A percentile compares a stretch with the other conserved stretches of the same genome.
These are phyloP conservation scores for Collybiopsis luxurians DNA, from an alignment of 768 basidiomycete species.

Conservation along the genomic window DNA sequence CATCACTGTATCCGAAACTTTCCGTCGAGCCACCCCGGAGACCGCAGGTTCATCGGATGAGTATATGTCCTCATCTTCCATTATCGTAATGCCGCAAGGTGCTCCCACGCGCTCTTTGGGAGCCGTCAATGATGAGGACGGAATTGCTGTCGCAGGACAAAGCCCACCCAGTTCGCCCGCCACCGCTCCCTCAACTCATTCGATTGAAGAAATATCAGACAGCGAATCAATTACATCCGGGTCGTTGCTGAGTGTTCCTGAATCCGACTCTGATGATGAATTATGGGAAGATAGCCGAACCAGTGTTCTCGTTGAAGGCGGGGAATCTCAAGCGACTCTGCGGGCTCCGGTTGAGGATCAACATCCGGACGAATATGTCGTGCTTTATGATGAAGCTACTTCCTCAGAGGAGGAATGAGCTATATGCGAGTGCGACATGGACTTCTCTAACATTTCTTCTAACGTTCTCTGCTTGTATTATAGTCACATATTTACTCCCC, in stretches of 20 bases:
- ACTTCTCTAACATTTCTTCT: background rate
- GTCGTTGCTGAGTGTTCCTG: constrained; percentile 58
- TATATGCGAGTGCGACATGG: no score
- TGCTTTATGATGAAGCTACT: constrained; percentile 62
- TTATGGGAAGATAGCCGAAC: constrained; percentile 59
- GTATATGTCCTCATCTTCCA: constrained; percentile 60
- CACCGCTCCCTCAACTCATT: constrained; percentile 5
- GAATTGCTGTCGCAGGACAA: background rate
- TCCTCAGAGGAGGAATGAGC: constrained; percentile 53
- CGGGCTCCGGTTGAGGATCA: constrained; percentile 13
- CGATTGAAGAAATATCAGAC: constrained; percentile 27
- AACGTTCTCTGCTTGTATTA: background rate
- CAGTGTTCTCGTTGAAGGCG: constrained; percentile 22
- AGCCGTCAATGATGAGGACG: background rate
- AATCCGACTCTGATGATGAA: constrained; percentile 49
- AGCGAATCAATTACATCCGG: constrained; percentile 45
- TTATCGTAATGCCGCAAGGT: constrained; percentile 63
- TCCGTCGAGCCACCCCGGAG: constrained; percentile 5
- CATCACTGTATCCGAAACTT: constrained; percentile 63
- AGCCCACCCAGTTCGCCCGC: constrained; percentile 6
- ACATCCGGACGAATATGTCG: constrained; percentile 58
- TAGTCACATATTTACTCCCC: background rate
- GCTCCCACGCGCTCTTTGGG: constrained; percentile 18
- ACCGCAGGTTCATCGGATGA: constrained; percentile 27
- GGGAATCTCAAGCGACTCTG: constrained; percentile 14